Conservation (phyloP, 192 early-diverging fungal species). For the Podila horticola region DNA sequence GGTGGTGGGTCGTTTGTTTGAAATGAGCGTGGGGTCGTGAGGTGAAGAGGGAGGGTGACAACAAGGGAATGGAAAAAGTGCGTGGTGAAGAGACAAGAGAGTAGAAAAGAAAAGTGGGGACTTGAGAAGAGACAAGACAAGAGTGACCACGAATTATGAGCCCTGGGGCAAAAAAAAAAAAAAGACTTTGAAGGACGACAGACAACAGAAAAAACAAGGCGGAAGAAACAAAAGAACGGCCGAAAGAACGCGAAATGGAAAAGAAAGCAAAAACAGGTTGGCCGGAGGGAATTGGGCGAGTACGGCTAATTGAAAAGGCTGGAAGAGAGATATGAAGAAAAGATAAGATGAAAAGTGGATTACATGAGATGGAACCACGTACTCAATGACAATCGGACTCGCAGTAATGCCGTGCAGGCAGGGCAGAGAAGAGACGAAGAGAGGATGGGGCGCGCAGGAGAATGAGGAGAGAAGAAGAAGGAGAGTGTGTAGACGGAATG, state of each 20-base stretch:
- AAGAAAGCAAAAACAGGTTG: background rate
- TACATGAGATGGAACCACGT: background rate
- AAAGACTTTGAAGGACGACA: too few relatives aligned
- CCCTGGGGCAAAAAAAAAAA: background rate
- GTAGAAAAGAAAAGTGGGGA: conserved; percentile 1
- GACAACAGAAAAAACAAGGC: too few relatives aligned
- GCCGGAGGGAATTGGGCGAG: too few relatives aligned
- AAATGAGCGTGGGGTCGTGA: background rate
- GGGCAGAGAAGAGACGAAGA: background rate
- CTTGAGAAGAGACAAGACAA: background rate
- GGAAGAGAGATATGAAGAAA: background rate
- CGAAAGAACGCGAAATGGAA: background rate
- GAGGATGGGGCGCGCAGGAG: background rate
- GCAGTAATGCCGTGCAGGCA: background rate
- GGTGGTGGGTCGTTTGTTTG: too few relatives aligned
- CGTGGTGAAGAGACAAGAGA: background rate
- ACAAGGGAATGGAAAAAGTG: background rate
- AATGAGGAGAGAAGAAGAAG: conserved; percentile 2
- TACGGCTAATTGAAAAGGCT: background rate
- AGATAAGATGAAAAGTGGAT: background rate
- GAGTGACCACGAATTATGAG: background rate
- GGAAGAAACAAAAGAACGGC: too few relatives aligned
- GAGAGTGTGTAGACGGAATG: background rate
- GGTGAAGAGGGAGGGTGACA: too few relatives aligned
- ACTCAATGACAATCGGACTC: too few relatives aligned